Percentiles rank a stretch among this genome's conserved stretches.
phyloP scores from a whole-genome alignment of 2,329 filamentous ascomycete species.

The Cordyceps fumosorosea region DNA sequence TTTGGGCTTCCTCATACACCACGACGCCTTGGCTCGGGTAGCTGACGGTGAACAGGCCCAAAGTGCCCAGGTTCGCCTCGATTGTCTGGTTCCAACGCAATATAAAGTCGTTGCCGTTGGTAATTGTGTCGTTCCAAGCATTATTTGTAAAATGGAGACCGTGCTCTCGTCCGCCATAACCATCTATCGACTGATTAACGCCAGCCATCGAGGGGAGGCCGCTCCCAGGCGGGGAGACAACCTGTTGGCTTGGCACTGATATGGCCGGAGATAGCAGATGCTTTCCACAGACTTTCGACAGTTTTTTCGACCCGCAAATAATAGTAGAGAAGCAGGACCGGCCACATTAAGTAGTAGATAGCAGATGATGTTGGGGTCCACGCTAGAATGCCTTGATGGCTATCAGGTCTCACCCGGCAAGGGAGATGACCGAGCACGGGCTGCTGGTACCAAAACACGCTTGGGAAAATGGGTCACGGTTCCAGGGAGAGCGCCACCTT shows the following conservation, averaged over 20 bases:
- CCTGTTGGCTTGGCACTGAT: conserved; percentile 13
- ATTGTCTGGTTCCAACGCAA: conserved; percentile 27
- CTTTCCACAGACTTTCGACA: conserved; percentile 10
- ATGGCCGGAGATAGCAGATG: conserved; percentile 1
- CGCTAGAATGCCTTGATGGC: conserved; percentile 13
- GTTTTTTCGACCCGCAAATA: conserved; percentile 13
- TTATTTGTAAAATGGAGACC: conserved; percentile 27
- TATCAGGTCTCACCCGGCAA: conserved; percentile 22
- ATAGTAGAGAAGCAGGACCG: conserved; percentile 13
- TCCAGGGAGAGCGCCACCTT: conserved; percentile 11
- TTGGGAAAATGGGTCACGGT: conserved; percentile 3
- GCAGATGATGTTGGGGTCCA: conserved; percentile 10
- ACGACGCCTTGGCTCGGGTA: conserved; percentile 26
- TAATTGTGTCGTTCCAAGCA: conserved; percentile 29
- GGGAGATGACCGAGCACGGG: conserved; percentile 17
- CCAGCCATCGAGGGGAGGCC: conserved; percentile 19
- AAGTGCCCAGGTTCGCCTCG: conserved; percentile 16
- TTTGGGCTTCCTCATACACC: conserved; percentile 23
- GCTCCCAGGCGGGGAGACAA: conserved; percentile 14
- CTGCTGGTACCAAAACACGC: conserved; percentile 6
- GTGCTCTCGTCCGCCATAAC: conserved; percentile 18
- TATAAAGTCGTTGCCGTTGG: conserved; percentile 23
- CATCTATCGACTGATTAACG: conserved; percentile 13
- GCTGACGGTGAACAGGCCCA: conserved; percentile 25
- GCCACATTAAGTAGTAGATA: conserved; percentile 19